Evolutionary conservation across 768 basidiomycete species (phyloP), one percentile per base, ranked within the genome.

Genomic region (Paxillus rubicundulus): DNA sequence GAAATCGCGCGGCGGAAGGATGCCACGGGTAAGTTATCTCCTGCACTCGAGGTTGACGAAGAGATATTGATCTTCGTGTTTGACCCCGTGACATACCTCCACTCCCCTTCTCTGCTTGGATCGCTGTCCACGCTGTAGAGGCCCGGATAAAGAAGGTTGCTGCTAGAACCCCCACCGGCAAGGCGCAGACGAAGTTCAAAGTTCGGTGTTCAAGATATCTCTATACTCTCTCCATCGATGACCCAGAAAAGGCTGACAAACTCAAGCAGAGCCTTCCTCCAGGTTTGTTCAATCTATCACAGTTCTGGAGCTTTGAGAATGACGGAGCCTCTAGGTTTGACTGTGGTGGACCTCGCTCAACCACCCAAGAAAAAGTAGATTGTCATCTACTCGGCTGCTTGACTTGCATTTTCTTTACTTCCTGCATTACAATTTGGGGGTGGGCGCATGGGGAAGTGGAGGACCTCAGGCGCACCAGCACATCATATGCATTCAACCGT

Each of bases 201-300:
- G 85, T 99, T 70, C 84, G 97, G 71, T 98, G 95, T 79, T 88
- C 90, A 55, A 82, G 90, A 71, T 94, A 94, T 74, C 86, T 95
- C 56, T 99, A 99, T 86, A 98, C 97, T n/a, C 84, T 98, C 58
- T 83, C 86, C 56, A 73, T 98, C 70, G 89, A 93, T 71, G 97
- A 99, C 77, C 84, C 91, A 67, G 94, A 97, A 73, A 98, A 98
- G 82, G 96, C 97, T 37, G 94, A 97, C 72, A 99, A 98, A 80
- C 85, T 99, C 64, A 84, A 87, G 79, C 91, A 91, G 79, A 87
- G 85, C 67, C 80, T 99, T 47, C 96, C 96, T 48, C 97, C 97
- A 65, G 92, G 96, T 95, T 67, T 64, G 89, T 74, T 32, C 32
- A 9, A 47, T 16, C n/a, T 36, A 30, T 18, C 5, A 5, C 51